Percentiles rank a stretch among this genome's conserved stretches.
Conservation (phyloP, 2,329 filamentous ascomycete species). For the Aureobasidium sp. region DNA sequence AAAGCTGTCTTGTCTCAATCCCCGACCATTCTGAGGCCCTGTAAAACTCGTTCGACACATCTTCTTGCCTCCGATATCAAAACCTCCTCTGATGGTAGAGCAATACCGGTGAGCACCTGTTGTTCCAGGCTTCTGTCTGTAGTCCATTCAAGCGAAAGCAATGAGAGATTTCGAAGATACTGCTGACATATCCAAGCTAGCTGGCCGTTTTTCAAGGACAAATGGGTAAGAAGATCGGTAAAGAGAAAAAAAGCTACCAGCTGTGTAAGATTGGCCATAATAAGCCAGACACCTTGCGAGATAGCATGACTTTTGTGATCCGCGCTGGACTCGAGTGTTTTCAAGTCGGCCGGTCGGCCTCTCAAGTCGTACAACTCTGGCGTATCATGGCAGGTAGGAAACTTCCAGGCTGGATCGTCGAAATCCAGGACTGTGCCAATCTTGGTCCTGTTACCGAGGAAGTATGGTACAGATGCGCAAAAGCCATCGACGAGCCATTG, state of each 20-base stretch:
- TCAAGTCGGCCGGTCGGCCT: background rate
- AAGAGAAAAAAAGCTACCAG: background rate
- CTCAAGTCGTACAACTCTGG: background rate
- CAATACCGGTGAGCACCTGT: background rate
- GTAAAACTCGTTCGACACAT: background rate
- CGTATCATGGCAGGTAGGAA: background rate
- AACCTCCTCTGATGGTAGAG: background rate
- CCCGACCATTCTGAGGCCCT: background rate
- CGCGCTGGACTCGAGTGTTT: background rate
- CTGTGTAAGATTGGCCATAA: constrained; percentile 8
- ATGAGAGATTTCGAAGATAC: constrained; percentile 4
- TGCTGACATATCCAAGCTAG: constrained; percentile 1
- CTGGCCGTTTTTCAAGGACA: background rate
- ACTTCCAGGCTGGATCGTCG: background rate
- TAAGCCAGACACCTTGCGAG: background rate
- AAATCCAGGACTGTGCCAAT: background rate
- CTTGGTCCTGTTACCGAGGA: constrained; percentile 1
- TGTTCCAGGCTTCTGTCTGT: background rate
- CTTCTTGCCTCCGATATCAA: background rate
- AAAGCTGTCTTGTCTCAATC: background rate
- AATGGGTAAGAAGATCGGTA: background rate
- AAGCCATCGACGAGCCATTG: background rate
- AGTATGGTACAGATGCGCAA: constrained; percentile 4
- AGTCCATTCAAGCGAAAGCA: background rate
- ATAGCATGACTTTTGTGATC: background rate